phyloP scores from a whole-genome alignment of 2,329 filamentous ascomycete species.

The Cladorrhinum sp. region DNA sequence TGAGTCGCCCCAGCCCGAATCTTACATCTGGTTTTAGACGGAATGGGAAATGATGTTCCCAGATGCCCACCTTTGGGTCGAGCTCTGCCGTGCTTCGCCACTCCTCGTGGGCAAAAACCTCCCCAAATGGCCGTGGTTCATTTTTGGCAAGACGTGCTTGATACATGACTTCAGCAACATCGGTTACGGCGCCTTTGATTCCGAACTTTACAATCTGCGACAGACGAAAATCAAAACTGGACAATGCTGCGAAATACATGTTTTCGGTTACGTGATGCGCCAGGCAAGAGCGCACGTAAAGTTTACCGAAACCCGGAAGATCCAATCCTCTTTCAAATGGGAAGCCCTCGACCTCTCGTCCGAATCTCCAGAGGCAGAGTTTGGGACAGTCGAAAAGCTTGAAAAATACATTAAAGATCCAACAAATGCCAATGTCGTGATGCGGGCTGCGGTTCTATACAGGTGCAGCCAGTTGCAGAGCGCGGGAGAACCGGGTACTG shows the following conservation, averaged over 20 bases:
- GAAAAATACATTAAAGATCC: background rate
- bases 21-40: background rate
- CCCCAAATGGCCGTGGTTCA: constrained; percentile 7
- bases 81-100: background rate
- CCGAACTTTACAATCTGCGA: background rate
- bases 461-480: background rate
- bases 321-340: too few species aligned
- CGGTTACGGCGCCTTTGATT: background rate
- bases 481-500: background rate
- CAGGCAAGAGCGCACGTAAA: too few species aligned
- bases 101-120: background rate
- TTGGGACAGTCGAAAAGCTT: background rate
- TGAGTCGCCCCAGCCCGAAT: background rate
- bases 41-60: constrained; percentile 3
- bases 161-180: constrained; percentile 10
- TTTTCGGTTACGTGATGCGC: too few species aligned
- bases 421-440: background rate
- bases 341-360: too few species aligned
- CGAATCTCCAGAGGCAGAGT: too few species aligned
- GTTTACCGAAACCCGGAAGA: too few species aligned
- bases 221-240: too few species aligned
- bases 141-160: constrained; percentile 3
- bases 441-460: background rate
- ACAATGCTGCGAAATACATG: too few species aligned
- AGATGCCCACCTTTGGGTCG: background rate